Conservation (phyloP, 1,139 yeast genomes). For the Scheffersomyces cryptocercus region DNA sequence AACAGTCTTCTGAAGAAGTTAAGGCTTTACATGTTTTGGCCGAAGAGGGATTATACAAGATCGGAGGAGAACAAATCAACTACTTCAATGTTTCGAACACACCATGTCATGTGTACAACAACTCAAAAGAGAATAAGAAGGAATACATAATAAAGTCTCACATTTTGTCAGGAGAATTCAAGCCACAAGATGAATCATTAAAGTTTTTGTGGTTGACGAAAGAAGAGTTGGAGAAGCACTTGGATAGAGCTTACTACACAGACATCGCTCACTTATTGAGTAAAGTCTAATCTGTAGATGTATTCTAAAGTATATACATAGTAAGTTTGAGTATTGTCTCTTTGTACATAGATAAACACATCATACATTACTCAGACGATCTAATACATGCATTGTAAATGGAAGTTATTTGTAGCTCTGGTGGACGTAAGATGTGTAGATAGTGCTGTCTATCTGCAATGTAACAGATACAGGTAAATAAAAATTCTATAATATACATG, state of each 20-base stretch:
- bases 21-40: slow-evolving; percentile 72
- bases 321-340: too few species aligned
- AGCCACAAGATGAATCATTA: slow-evolving; percentile 40
- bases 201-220: slow-evolving; percentile 79
- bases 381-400: not conserved
- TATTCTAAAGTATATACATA: too few species aligned
- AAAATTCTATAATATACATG: not conserved
- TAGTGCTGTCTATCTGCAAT: too few species aligned
- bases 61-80: slow-evolving; percentile 78
- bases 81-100: slow-evolving; percentile 88
- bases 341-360: slow-evolving; percentile 1
- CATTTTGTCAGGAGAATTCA: slow-evolving; percentile 83
- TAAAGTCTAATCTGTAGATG: slow-evolving; percentile 29
- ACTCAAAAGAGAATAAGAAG: slow-evolving; percentile 28
- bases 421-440: not conserved
- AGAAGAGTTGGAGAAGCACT: slow-evolving; percentile 66
- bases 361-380: too few species aligned
- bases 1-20: slow-evolving; percentile 24
- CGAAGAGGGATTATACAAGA: slow-evolving; percentile 64
- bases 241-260: slow-evolving; percentile 56
- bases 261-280: slow-evolving; percentile 55
- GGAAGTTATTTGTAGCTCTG: not conserved
- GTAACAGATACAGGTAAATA: too few species aligned
- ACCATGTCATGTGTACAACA: slow-evolving; percentile 72
- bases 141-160: slow-evolving; percentile 85